A percentile compares a stretch with the other conserved stretches of the same genome.
Conservation (phyloP, 2,329 filamentous ascomycete species). For the Biscogniauxia sp. region DNA sequence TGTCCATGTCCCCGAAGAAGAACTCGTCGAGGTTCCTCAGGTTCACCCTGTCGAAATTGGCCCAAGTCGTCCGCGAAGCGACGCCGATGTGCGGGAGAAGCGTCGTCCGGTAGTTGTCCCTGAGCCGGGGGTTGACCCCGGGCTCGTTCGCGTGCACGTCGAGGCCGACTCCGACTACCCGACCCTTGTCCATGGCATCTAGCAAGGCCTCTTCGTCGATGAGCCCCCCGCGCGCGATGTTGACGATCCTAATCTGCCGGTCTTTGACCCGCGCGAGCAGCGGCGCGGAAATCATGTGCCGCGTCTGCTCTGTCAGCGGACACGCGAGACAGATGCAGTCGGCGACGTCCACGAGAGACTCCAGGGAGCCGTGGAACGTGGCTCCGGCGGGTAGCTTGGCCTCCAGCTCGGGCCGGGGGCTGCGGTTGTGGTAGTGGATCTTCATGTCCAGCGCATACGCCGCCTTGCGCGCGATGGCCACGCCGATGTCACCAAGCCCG, state of each 20-base stretch:
- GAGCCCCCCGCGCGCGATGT: conserved; percentile 34
- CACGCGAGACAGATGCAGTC: conserved; percentile 34
- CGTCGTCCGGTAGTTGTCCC: conserved; percentile 32
- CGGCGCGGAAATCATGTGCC: conserved; percentile 22
- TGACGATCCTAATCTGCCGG: conserved; percentile 33
- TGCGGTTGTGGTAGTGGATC: conserved; percentile 31
- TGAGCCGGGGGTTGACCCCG: conserved; percentile 27
- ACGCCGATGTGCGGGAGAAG: conserved; percentile 32
- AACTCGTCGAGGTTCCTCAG: conserved; percentile 26
- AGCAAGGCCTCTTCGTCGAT: conserved; percentile 35
- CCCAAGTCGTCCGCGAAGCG: conserved; percentile 28
- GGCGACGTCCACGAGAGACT: conserved; percentile 26
- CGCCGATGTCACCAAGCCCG: conserved; percentile 36
- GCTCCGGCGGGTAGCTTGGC: conserved; percentile 16
- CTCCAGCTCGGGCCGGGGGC: conserved; percentile 16
- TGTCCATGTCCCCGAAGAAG: conserved; percentile 16
- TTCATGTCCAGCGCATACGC: conserved; percentile 32
- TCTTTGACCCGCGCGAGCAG: conserved; percentile 22
- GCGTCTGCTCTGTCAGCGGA: conserved; percentile 29
- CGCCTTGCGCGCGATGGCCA: conserved; percentile 28
- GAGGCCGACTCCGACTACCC: conserved; percentile 33
- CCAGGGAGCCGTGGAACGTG: conserved; percentile 27
- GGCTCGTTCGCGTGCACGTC: conserved; percentile 38
- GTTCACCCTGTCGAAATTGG: conserved; percentile 25
- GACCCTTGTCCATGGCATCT: conserved; percentile 30